Percentiles rank a stretch among this genome's conserved stretches.
phyloP scores from a whole-genome alignment of 2,329 filamentous ascomycete genomes.

The Talaromyces sp. region DNA sequence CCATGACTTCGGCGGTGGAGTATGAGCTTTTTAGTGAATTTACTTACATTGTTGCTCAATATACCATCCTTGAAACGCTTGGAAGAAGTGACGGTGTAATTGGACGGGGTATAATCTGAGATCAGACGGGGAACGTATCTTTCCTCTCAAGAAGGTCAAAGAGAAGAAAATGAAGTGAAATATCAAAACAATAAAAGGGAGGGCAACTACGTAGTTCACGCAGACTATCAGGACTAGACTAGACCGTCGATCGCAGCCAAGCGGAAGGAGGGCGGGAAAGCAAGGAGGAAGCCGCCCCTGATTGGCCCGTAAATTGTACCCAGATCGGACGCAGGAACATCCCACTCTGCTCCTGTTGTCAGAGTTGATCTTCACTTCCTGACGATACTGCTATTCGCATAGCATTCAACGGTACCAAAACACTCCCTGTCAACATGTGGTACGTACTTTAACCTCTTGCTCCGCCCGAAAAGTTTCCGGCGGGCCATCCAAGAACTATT shows the following conservation, averaged over 20 bases:
- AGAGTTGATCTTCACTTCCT: not conserved
- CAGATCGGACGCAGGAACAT: not conserved
- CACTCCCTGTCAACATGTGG: conserved; percentile 10
- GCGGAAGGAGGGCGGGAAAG: conserved; percentile 1
- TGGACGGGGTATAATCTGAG: not conserved
- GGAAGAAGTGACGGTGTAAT: not conserved
- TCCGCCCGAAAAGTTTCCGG: not conserved
- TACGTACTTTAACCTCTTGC: not conserved
- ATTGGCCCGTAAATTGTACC: not conserved
- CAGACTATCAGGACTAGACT: not conserved
- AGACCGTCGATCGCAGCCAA: not conserved
- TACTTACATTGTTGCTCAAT: not conserved
- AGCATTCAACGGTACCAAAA: not conserved
- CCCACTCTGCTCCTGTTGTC: no score
- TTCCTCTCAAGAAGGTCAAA: not conserved
- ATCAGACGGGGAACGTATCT: not conserved
- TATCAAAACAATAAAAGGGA: not conserved
- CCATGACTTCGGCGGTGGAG: conserved; percentile 11
- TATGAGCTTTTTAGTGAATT: not conserved
- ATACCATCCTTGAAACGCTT: not conserved
- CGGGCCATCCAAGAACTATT: not conserved
- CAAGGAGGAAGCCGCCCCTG: not conserved
- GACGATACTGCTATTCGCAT: not conserved
- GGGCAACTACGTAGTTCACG: not conserved
- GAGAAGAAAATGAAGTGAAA: no score